Percentiles rank a stretch among this genome's conserved stretches.
Conservation (phyloP, 805 yeast species). For the Pichia membranifaciens region DNA sequence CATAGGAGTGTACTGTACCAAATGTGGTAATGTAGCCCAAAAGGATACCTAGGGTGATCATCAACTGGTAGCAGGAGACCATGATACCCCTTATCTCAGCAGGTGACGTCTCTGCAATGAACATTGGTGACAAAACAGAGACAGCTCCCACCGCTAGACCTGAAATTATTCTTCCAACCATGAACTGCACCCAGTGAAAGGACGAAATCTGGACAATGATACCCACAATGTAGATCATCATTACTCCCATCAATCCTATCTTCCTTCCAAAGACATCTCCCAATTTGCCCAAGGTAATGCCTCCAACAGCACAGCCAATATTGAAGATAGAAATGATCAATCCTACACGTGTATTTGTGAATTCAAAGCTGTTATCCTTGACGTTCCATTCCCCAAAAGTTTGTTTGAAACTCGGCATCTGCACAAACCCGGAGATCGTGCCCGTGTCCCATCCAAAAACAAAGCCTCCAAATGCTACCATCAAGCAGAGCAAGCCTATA, state of each 20-base stretch:
- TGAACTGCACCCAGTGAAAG: conserved; percentile 51
- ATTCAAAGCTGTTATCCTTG: conserved; percentile 33
- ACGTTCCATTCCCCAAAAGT: conserved; percentile 43
- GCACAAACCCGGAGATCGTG: conserved; percentile 66
- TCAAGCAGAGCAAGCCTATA: conserved; percentile 36
- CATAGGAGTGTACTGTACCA: conserved; percentile 47
- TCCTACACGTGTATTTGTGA: conserved; percentile 49
- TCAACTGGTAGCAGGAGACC: conserved; percentile 61
- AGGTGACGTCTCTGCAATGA: conserved; percentile 64
- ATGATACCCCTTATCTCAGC: conserved; percentile 61
- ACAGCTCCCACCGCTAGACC: conserved; percentile 50
- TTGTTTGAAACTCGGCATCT: conserved; percentile 46
- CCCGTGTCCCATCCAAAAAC: conserved; percentile 77
- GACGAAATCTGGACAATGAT: conserved; percentile 53
- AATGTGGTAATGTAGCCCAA: conserved; percentile 59
- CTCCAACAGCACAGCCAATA: conserved; percentile 68
- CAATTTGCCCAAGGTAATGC: conserved; percentile 46
- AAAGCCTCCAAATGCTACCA: conserved; percentile 71
- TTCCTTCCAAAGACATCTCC: conserved; percentile 59
- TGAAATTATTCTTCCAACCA: conserved; percentile 52
- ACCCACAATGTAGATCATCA: conserved; percentile 53
- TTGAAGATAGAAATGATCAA: conserved; percentile 63
- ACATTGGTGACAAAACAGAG: conserved; percentile 45
- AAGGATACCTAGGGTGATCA: conserved; percentile 63
- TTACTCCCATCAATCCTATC: conserved; percentile 43